Conservation (phyloP, 1,284 basidiomycete genomes). For the Neonothopanus nambi region DNA sequence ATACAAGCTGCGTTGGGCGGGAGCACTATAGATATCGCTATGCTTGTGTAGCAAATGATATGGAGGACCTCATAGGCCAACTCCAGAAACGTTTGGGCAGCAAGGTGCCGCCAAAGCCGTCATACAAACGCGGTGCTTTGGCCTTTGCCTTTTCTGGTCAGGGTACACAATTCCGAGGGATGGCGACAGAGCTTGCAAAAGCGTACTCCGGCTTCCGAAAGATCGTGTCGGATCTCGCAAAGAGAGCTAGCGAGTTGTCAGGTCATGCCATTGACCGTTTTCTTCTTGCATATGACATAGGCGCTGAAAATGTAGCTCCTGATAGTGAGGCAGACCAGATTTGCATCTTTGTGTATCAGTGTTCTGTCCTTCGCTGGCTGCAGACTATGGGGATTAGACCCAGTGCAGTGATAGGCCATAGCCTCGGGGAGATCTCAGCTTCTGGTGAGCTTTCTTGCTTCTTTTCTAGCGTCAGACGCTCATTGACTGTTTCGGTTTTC, state of each 20-base stretch:
- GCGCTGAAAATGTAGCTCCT: conserved; percentile 1
- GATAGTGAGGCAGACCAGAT: conserved; percentile 34
- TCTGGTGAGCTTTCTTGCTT: conserved; percentile 27
- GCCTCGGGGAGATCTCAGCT: conserved; percentile 39
- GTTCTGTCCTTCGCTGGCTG: conserved; percentile 33
- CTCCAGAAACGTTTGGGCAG: conserved; percentile 25
- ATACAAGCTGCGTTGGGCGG: conserved; percentile 35
- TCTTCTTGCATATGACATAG: conserved; percentile 24
- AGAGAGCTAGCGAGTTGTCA: conserved; percentile 26
- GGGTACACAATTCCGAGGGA: conserved; percentile 36
- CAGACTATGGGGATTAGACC: conserved; percentile 28
- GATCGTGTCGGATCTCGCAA: conserved; percentile 29
- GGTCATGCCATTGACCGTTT: conserved; percentile 29
- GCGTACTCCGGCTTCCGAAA: conserved; percentile 29
- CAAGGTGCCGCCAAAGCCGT: background rate
- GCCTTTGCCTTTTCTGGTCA: conserved; percentile 38
- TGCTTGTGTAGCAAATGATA: conserved; percentile 30
- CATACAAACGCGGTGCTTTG: conserved; percentile 18
- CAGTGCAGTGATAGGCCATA: conserved; percentile 34
- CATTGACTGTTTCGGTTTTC: too few relatives aligned
- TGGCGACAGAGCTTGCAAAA: conserved; percentile 33
- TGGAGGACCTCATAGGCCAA: conserved; percentile 32
- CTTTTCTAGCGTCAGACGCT: background rate
- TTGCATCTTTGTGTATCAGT: conserved; percentile 38
- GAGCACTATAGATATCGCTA: conserved; percentile 36